Base-by-base conservation (phyloP, 805 yeast genomes). In the Candida vaughaniae region DNA sequence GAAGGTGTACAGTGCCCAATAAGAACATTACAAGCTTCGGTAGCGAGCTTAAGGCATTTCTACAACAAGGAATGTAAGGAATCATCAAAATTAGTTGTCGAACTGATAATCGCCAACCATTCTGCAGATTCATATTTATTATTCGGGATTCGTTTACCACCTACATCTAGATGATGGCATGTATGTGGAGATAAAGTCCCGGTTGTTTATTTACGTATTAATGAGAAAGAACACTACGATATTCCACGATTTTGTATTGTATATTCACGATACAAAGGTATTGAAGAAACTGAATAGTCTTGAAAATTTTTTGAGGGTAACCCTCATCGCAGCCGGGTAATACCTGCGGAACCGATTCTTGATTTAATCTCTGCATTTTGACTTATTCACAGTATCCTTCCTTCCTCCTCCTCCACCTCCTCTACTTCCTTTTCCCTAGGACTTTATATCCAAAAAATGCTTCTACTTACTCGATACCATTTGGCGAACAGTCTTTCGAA, bases 81-180 rank as follows among this genome's bases (percentile, higher is more conserved):
- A 53, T 56, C 57, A 48, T 57, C 61, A 57, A 57, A 57, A 51
- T 53, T 37, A 35, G 31, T 29, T 27, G 36, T 28, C 39, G 33
- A 51, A 47, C 36, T 14, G 41, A 36, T 32, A 28, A 36, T 48
- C 41, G 38, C 34, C 26, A 36, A 37, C 43, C 45, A 56, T 52
- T 58, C 63, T 58, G 63, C 62, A 56, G 54, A 56, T 20, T 29
- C 38, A 40, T 41, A 16, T 17, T 56, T 48, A 33, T 41, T 63
- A 17, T 61, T 25, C 47, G 69, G 69, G 68, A 47, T 58, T 62
- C 69, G 69, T 64, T 64, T 64, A 64, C 66, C 69, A 56, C 53
- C 41, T 51, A 58, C 59, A 60, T 47, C 67, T 53, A 41, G 22
- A 9, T 16, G n/a, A 47, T 42, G 68, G 46, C 66, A 56, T 58